phyloP scores from a whole-genome alignment of 2,329 filamentous ascomycete genomes.

The Apiospora koreana region DNA sequence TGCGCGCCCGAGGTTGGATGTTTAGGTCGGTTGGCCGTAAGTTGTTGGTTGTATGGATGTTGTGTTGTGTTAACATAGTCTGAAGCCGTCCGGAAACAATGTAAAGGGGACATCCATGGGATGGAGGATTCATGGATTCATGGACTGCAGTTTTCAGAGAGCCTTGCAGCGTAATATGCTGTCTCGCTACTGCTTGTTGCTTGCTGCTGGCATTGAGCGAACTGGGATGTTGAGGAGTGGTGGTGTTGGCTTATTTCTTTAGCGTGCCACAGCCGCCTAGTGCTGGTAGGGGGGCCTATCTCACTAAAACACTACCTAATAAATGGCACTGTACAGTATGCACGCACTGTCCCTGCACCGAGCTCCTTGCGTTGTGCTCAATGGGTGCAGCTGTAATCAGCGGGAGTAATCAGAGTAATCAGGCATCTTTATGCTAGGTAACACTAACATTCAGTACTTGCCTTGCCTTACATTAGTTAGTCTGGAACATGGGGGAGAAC shows the following conservation, averaged over 20 bases:
- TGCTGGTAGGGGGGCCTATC: neutral
- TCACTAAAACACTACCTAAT: conserved; percentile 6
- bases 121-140: neutral
- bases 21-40: neutral
- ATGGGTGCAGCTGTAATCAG: neutral
- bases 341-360: neutral
- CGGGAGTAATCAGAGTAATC: too few species aligned
- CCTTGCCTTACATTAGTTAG: neutral
- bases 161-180: neutral
- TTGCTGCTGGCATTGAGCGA: neutral
- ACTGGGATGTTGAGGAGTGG: conserved; percentile 2
- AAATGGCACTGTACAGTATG: neutral
- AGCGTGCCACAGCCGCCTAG: conserved; percentile 3
- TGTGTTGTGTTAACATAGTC: too few species aligned
- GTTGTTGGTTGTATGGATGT: neutral
- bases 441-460: neutral
- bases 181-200: neutral
- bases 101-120: neutral
- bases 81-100: neutral
- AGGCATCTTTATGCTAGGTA: neutral
- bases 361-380: too few species aligned
- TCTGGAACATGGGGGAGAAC: neutral
- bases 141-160: neutral
- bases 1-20: neutral
- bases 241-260: conserved; percentile 6